Evolutionary conservation across 805 yeast species (phyloP).

Genomic region (Yamadazyma scolyti): DNA sequence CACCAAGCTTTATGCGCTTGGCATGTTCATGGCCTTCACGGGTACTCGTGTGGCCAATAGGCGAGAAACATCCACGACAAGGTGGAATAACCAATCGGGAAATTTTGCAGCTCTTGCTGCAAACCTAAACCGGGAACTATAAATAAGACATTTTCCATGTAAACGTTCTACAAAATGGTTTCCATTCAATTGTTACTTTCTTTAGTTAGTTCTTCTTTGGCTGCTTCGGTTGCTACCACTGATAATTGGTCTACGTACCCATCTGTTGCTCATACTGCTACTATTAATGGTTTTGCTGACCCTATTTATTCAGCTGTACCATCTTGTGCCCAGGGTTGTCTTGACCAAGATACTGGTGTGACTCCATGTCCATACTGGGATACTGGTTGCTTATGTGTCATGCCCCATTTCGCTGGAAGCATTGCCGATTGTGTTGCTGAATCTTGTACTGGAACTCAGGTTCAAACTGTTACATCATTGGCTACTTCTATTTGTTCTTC

Average conservation of each 20-base stretch:
- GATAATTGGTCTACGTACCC: constrained; percentile 30
- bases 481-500: constrained; percentile 24
- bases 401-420: constrained; percentile 26
- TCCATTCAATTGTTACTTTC: constrained; percentile 7
- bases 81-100: too few relatives aligned
- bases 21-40: too few relatives aligned
- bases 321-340: constrained; percentile 33
- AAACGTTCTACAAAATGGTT: too few relatives aligned
- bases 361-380: constrained; percentile 47
- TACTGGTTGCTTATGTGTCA: constrained; percentile 43
- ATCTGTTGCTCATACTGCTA: constrained; percentile 33
- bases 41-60: too few relatives aligned
- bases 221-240: constrained; percentile 13
- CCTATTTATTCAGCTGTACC: constrained; percentile 27
- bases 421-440: constrained; percentile 35
- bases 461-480: constrained; percentile 18
- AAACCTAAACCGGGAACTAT: too few relatives aligned
- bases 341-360: constrained; percentile 23
- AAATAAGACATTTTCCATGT: too few relatives aligned
- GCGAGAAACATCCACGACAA: too few relatives aligned
- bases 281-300: constrained; percentile 42
- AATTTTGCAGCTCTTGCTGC: too few relatives aligned
- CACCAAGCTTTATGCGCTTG: too few relatives aligned
- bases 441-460: constrained; percentile 32
- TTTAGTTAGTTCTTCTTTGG: constrained; percentile 7